These are phyloP conservation scores for Coemansia sp. DNA, from an alignment of 192 early-diverging fungal genomes.

Conservation along the genomic window DNA sequence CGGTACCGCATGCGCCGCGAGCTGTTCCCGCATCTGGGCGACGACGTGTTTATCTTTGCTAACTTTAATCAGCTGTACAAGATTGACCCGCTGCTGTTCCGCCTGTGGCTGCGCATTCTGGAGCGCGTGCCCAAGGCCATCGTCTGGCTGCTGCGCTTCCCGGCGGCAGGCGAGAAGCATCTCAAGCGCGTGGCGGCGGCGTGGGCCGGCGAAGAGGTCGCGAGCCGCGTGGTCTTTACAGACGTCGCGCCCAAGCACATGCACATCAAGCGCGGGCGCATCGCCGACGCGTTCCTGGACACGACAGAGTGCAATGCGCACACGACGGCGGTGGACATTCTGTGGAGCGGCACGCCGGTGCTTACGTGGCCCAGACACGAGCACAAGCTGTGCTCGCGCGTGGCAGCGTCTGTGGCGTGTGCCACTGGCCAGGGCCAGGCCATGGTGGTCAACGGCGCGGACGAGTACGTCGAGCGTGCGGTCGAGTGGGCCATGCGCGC, in stretches of 20 bases:
- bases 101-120: conserved; percentile 80
- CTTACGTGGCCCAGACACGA: conserved; percentile 82
- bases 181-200: conserved; percentile 66
- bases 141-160: conserved; percentile 90
- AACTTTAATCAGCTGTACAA: conserved; percentile 98
- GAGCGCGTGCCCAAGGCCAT: conserved; percentile 76
- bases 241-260: conserved; percentile 80
- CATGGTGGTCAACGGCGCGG: conserved; percentile 64
- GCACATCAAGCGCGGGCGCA: conserved; percentile 87
- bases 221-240: conserved; percentile 79
- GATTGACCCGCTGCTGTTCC: conserved; percentile 86
- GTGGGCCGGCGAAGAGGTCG: conserved; percentile 73
- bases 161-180: conserved; percentile 80
- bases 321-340: conserved; percentile 91
- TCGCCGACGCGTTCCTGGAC: conserved; percentile 90
- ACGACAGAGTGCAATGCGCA: conserved; percentile 97
- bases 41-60: conserved; percentile 88
- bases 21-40: conserved; percentile 76
- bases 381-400: conserved; percentile 89
- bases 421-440: conserved; percentile 71
- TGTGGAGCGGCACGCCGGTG: conserved; percentile 92
- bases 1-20: conserved; percentile 82
- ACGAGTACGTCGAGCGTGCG: conserved; percentile 65
- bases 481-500: conserved; percentile 59
- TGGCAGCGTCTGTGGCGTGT: conserved; percentile 80